These are phyloP conservation scores for Dioscorea dumetorum DNA, from an alignment of 106 monocot species.

Conservation along the genomic window DNA sequence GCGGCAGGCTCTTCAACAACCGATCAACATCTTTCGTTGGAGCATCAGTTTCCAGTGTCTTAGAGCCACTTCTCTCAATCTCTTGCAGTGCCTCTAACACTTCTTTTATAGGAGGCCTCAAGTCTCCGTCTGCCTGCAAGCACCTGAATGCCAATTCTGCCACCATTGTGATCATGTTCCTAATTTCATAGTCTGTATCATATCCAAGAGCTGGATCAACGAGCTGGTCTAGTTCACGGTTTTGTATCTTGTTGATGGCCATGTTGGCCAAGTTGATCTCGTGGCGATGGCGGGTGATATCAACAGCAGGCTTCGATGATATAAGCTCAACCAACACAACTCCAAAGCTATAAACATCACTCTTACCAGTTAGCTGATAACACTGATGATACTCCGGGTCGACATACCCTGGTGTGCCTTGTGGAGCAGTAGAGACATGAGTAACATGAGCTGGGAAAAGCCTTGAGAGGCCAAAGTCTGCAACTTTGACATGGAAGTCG, in stretches of 20 bases:
- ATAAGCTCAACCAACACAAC: slow-evolving; percentile 52
- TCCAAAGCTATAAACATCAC: slow-evolving; percentile 67
- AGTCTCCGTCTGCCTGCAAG: slow-evolving; percentile 34
- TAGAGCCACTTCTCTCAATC: slow-evolving; percentile 8
- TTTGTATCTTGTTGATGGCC: slow-evolving; percentile 49
- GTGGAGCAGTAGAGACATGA: slow-evolving; percentile 57
- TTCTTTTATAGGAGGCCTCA: slow-evolving; percentile 46
- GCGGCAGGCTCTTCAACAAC: background rate
- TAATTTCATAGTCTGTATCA: slow-evolving; percentile 15
- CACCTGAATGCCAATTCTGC: slow-evolving; percentile 56
- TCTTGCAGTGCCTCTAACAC: slow-evolving; percentile 28
- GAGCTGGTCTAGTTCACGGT: slow-evolving; percentile 27
- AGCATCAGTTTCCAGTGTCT: background rate
- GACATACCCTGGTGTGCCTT: slow-evolving; percentile 59
- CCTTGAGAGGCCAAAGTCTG: slow-evolving; percentile 49
- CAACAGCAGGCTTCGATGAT: slow-evolving; percentile 58
- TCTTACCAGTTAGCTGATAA: slow-evolving; percentile 51
- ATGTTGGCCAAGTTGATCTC: slow-evolving; percentile 43
- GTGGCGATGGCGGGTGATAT: slow-evolving; percentile 26
- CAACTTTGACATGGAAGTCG: slow-evolving; percentile 46
- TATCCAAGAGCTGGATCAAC: slow-evolving; percentile 33
- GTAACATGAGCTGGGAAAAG: slow-evolving; percentile 37
- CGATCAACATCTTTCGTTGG: background rate
- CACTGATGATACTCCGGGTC: slow-evolving; percentile 58
- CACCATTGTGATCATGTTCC: slow-evolving; percentile 31